Conservation (phyloP, 2,329 filamentous ascomycete genomes). For the Fusarium dimerum region DNA sequence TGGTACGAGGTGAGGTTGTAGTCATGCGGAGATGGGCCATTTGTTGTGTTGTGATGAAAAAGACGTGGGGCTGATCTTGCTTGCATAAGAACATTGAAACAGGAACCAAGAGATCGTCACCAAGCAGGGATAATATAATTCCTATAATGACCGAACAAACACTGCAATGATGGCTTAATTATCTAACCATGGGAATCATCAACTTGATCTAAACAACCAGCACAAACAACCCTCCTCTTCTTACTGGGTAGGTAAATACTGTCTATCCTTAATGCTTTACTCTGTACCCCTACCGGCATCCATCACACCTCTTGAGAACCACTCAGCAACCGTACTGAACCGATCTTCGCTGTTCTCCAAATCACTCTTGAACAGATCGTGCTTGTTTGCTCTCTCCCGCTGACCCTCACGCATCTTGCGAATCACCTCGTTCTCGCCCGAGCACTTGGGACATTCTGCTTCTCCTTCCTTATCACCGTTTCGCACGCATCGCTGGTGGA, state of each 20-base stretch:
- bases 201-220: background rate
- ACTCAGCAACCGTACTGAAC: constrained; percentile 90
- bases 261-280: constrained; percentile 8
- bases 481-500: constrained; percentile 85
- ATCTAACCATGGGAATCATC: background rate
- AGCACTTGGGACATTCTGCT: constrained; percentile 84
- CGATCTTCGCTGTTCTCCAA: constrained; percentile 76
- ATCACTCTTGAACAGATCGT: constrained; percentile 86
- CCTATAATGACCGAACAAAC: background rate
- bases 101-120: background rate
- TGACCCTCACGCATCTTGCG: constrained; percentile 84
- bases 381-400: constrained; percentile 80
- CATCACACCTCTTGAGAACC: constrained; percentile 95
- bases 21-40: background rate
- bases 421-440: constrained; percentile 82
- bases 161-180: constrained; percentile 2
- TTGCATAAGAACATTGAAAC: background rate
- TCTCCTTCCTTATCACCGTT: constrained; percentile 55
- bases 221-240: constrained; percentile 15
- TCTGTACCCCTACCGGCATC: constrained; percentile 45
- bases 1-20: constrained; percentile 1
- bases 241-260: constrained; percentile 1
- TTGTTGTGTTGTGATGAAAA: background rate
- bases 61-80: background rate
- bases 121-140: background rate